Percentiles rank a stretch among this genome's conserved stretches.
phyloP scores from a whole-genome alignment of 768 basidiomycete species.

The Psilocybe cubensis region DNA sequence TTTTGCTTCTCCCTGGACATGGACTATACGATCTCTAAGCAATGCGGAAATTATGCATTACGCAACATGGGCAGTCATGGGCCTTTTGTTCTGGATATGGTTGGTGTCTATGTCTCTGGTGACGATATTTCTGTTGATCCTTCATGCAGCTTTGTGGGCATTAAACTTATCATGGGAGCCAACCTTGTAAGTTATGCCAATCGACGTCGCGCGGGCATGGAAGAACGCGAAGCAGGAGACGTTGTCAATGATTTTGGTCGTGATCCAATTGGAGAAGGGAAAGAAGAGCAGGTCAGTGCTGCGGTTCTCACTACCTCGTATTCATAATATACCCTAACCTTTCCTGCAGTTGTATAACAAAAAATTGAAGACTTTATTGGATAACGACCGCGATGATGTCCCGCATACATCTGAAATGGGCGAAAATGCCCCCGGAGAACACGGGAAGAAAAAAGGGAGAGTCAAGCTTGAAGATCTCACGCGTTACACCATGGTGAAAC shows the following conservation, averaged over 20 bases:
- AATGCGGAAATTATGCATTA: slow-evolving; percentile 55
- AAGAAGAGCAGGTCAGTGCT: slow-evolving; percentile 73
- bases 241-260: slow-evolving; percentile 85
- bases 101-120: slow-evolving; percentile 28
- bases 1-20: slow-evolving; percentile 39
- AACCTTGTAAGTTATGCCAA: slow-evolving; percentile 86
- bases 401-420: slow-evolving; percentile 72
- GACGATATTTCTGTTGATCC: neutral
- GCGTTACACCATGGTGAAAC: slow-evolving; percentile 94
- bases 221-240: slow-evolving; percentile 74
- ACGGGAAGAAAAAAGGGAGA: slow-evolving; percentile 54
- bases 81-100: slow-evolving; percentile 84
- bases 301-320: neutral
- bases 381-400: slow-evolving; percentile 72
- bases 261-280: slow-evolving; percentile 90
- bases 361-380: slow-evolving; percentile 73
- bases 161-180: slow-evolving; percentile 93
- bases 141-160: slow-evolving; percentile 67
- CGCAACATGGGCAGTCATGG: slow-evolving; percentile 68
- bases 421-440: slow-evolving; percentile 49
- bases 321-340: neutral
- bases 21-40: slow-evolving; percentile 48
- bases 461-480: slow-evolving; percentile 88
- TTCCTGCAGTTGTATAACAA: slow-evolving; percentile 63
- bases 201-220: slow-evolving; percentile 74